phyloP scores from a whole-genome alignment of 306 rosid species.

The Vigna trinervia region DNA sequence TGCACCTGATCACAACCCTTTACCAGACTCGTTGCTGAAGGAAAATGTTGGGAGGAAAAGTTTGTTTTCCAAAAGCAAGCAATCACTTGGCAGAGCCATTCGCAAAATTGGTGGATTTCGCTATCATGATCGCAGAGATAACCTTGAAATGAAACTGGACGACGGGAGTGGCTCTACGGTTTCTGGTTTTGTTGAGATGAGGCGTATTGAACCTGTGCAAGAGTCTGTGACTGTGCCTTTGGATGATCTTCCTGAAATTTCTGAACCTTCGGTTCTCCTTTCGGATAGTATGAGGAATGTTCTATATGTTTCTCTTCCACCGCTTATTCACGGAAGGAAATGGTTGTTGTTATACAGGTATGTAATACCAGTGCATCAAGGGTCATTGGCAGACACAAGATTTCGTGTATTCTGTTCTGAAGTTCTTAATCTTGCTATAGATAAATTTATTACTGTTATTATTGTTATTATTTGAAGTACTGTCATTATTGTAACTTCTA shows the following conservation, averaged over 20 bases:
- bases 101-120: constrained; percentile 65
- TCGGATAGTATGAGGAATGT: constrained; percentile 59
- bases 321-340: constrained; percentile 88
- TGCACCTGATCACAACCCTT: constrained; percentile 33
- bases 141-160: constrained; percentile 50
- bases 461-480: not conserved
- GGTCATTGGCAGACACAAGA: constrained; percentile 25
- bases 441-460: not conserved
- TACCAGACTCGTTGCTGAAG: constrained; percentile 51
- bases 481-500: not conserved
- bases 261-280: constrained; percentile 84
- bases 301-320: constrained; percentile 83
- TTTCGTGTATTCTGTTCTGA: not conserved
- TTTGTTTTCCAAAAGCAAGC: constrained; percentile 75
- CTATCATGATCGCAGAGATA: constrained; percentile 56
- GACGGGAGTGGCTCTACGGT: constrained; percentile 47
- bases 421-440: not conserved
- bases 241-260: constrained; percentile 60
- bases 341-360: constrained; percentile 88
- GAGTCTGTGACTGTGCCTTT: constrained; percentile 44
- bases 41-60: constrained; percentile 70
- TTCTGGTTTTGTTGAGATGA: constrained; percentile 67
- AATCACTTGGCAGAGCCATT: constrained; percentile 67
- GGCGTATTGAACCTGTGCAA: constrained; percentile 44
- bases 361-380: constrained; percentile 29